Conservation (phyloP, 2,329 filamentous ascomycete species). For the Diaporthe aspalathi region DNA sequence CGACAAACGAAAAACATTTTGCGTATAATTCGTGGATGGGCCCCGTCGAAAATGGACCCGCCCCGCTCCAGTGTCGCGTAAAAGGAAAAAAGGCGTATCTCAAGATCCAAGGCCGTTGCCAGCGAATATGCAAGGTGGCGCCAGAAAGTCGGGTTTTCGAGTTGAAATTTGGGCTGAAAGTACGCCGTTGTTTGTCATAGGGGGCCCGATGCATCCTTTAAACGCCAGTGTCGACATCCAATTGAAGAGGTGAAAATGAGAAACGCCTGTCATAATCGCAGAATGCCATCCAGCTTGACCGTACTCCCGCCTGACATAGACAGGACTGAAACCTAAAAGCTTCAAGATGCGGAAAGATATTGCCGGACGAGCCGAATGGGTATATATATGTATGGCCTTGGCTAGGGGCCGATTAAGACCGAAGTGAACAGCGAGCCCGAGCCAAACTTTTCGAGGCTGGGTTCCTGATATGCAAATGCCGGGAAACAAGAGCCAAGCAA, state of each 20-base stretch:
- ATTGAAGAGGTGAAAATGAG: neutral
- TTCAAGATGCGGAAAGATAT: slow-evolving; percentile 4
- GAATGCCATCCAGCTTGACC: slow-evolving; percentile 15
- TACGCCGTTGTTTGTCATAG: neutral
- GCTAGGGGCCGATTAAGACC: slow-evolving; percentile 32
- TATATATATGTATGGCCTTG: slow-evolving; percentile 35
- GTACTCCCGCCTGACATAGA: slow-evolving; percentile 7
- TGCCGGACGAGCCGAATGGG: slow-evolving; percentile 32
- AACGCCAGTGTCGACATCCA: slow-evolving; percentile 25
- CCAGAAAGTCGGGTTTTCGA: slow-evolving; percentile 25
- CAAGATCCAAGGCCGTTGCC: slow-evolving; percentile 34
- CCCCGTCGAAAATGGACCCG: neutral
- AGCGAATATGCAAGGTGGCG: slow-evolving; percentile 31
- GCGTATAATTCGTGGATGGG: neutral
- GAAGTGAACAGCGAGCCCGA: slow-evolving; percentile 9
- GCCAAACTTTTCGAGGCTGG: neutral
- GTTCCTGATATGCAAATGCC: slow-evolving; percentile 26
- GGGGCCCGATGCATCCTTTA: slow-evolving; percentile 27
- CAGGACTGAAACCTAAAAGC: slow-evolving; percentile 9
- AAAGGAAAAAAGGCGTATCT: neutral
- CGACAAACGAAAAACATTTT: slow-evolving; percentile 10
- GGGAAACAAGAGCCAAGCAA: slow-evolving; percentile 30
- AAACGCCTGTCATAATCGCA: slow-evolving; percentile 14
- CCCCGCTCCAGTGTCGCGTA: slow-evolving; percentile 3
- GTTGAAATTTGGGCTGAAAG: slow-evolving; percentile 6